These are phyloP conservation scores for Cinchona pubescens DNA, from an alignment of 257 asterid genomes.

Conservation along the genomic window DNA sequence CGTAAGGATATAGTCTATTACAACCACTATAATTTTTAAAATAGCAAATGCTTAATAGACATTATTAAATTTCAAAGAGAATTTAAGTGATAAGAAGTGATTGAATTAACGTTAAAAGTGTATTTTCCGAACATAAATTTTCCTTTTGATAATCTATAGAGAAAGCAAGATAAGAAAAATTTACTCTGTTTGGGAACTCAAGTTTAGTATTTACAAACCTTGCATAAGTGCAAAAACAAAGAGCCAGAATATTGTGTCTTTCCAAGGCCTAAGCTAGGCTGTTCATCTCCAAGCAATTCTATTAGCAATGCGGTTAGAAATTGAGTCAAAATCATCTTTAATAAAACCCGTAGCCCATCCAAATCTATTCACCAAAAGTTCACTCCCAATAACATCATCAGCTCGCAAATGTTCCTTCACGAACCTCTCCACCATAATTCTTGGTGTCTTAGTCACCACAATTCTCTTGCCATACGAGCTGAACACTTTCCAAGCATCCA, in stretches of 20 bases:
- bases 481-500: conserved; percentile 65
- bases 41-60: too few relatives aligned
- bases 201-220: conserved; percentile 37
- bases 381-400: conserved; percentile 61
- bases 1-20: too few relatives aligned
- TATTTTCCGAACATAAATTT: too few relatives aligned
- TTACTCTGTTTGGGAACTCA: not conserved
- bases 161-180: not conserved
- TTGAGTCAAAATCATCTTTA: conserved; percentile 30
- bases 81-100: too few relatives aligned
- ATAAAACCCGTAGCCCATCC: conserved; percentile 67
- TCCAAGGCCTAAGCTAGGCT: conserved; percentile 58
- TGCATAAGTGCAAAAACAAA: conserved; percentile 45
- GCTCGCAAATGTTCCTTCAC: conserved; percentile 68
- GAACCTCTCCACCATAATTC: conserved; percentile 76
- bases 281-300: conserved; percentile 36
- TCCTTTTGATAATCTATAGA: too few relatives aligned
- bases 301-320: conserved; percentile 30
- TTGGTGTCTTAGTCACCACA: conserved; percentile 72
- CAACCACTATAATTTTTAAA: too few relatives aligned
- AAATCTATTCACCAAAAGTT: conserved; percentile 49
- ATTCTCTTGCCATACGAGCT: conserved; percentile 40
- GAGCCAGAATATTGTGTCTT: conserved; percentile 28
- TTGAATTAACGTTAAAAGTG: too few relatives aligned
- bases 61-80: too few relatives aligned